A percentile compares a stretch with the other conserved stretches of the same genome.
Conservation (phyloP, 139 green algal species). For the Deuterostichococcus epilithicus region DNA sequence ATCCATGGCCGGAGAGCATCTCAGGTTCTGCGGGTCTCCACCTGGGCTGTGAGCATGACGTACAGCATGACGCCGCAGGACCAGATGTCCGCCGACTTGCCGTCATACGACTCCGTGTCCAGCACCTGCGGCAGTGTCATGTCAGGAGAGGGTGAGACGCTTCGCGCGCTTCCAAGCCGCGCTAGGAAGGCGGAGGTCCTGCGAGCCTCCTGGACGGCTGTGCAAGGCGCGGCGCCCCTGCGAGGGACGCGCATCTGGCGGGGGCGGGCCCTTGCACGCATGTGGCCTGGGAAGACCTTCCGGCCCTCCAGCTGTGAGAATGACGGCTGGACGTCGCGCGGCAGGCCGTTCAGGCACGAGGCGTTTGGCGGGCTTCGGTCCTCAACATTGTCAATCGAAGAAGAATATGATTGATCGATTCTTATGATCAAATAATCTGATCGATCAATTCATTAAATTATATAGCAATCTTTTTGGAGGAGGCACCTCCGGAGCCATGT, state of each 20-base stretch:
- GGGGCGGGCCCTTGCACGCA: neutral
- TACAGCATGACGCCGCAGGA: constrained; percentile 79
- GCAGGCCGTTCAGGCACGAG: too few relatives aligned
- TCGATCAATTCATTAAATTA: too few relatives aligned
- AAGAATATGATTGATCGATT: too few relatives aligned
- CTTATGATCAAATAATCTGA: too few relatives aligned
- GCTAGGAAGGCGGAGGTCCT: neutral
- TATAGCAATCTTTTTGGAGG: constrained; percentile 6
- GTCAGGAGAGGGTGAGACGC: neutral
- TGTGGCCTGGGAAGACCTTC: neutral
- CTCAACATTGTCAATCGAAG: too few relatives aligned
- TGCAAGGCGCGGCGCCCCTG: neutral
- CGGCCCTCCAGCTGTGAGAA: constrained; percentile 7
- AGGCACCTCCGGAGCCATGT: constrained; percentile 26
- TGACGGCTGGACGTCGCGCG: constrained; percentile 16
- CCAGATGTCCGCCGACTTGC: constrained; percentile 71
- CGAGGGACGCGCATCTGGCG: neutral
- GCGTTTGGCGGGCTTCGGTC: too few relatives aligned
- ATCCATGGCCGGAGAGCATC: too few relatives aligned
- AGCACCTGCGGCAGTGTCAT: constrained; percentile 9
- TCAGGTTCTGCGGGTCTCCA: neutral
- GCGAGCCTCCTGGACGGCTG: neutral
- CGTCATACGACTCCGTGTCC: constrained; percentile 35
- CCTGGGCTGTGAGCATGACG: constrained; percentile 69
- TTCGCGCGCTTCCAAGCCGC: neutral